Evolutionary conservation across 2,329 filamentous ascomycete genomes (phyloP).

Genomic region (Botrytis fabae): DNA sequence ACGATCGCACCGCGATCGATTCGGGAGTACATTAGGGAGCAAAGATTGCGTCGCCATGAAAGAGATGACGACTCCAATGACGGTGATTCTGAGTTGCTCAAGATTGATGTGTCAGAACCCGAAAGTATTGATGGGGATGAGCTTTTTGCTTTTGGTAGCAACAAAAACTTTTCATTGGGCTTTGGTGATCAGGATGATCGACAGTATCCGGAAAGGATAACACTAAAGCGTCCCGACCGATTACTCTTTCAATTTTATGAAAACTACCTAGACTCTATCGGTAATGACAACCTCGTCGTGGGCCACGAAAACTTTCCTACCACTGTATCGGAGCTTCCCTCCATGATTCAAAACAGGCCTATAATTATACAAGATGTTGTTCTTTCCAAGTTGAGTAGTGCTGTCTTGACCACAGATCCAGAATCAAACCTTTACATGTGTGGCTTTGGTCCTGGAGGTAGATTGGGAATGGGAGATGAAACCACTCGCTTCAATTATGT

Average conservation of each 20-base stretch:
- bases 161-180: conserved; percentile 89
- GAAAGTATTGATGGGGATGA: conserved; percentile 67
- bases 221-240: conserved; percentile 73
- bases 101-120: conserved; percentile 13
- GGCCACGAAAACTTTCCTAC: conserved; percentile 35
- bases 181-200: conserved; percentile 95
- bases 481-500: conserved; percentile 84
- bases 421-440: conserved; percentile 91
- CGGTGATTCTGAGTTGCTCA: conserved; percentile 36
- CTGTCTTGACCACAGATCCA: conserved; percentile 81
- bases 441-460: conserved; percentile 86
- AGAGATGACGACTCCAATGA: conserved; percentile 45
- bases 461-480: conserved; percentile 86
- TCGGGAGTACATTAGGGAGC: conserved; percentile 46
- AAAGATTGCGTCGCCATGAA: background rate
- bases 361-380: conserved; percentile 77
- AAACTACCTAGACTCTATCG: conserved; percentile 56
- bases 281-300: conserved; percentile 29
- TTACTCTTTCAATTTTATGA: conserved; percentile 72
- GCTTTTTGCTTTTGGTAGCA: conserved; percentile 91
- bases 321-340: conserved; percentile 60
- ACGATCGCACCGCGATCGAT: conserved; percentile 76
- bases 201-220: conserved; percentile 85
- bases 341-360: conserved; percentile 68
- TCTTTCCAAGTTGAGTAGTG: conserved; percentile 90